Base-by-base conservation (phyloP, 2,329 filamentous ascomycete genomes). In the Penicillium sp. region DNA sequence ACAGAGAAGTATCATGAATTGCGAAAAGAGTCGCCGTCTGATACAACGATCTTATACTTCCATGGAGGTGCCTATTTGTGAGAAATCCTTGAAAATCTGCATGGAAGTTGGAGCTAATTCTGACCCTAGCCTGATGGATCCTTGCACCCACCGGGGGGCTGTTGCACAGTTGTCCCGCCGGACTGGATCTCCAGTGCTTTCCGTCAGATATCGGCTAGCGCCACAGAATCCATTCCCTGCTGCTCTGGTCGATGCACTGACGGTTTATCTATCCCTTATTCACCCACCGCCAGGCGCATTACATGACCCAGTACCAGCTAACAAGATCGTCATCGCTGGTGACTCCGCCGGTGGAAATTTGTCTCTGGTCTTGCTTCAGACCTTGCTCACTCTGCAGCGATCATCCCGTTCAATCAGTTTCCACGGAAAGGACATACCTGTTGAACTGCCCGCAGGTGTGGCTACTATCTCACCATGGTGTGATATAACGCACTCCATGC, bases 171-270 rank as follows among this genome's bases (percentile, higher is more conserved):
- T 79, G 1, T 75, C 74, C 19, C 77, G 72, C 51, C 54, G 65
- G 10, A 75, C 73, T 7, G 70, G 74, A 14, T 74, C 75, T 11
- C 71, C 73, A 5, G 70, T 69, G 21, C 67, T 79, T 28, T 78
- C 75, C 10, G 74, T 81, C 21, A 71, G 76, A 44, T 79, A 80
- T 58, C 73, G 78, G 47, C 71, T 80, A 6, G 77, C 77, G 2
- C 78, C 78, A 14, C 76, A 80, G 47, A 67, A 77, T 37, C 75
- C 78, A 9, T 81, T 80, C 57, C 78, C 78, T 14, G 70, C 77
- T 4, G 75, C 75, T 3, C 62, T 81, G 5, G 68, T 80, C 36
- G 78, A 81, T 60, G 71, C 73, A 23, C 63, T 81, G n/a, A 67
- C 75, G 13, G 72, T 75, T n/a, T 81, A 80, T 54, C 67, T 81